Evolutionary conservation across 306 rosid genomes (phyloP).

Genomic region (Dryas drummondii): DNA sequence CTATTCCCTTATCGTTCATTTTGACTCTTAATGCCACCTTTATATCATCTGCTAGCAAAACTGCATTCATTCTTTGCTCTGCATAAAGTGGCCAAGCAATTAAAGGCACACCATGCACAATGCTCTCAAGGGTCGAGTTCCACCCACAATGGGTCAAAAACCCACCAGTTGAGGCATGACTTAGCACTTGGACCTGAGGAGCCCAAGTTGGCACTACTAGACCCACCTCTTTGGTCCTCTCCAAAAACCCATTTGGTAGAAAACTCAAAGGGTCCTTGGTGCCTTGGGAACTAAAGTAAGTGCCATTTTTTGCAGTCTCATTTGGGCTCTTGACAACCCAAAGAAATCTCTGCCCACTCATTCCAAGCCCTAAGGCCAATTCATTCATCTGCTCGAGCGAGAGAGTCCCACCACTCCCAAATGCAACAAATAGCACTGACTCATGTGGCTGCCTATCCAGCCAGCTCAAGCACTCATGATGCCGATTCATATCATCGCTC

Average conservation of each 20-base stretch:
- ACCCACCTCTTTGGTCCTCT: constrained; percentile 18
- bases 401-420: constrained; percentile 22
- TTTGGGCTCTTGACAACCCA: constrained; percentile 19
- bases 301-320: not conserved
- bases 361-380: constrained; percentile 20
- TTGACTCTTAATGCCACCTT: constrained; percentile 20
- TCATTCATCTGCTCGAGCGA: constrained; percentile 12
- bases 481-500: not conserved
- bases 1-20: constrained; percentile 8
- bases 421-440: constrained; percentile 23
- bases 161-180: not conserved
- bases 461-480: constrained; percentile 25
- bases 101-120: constrained; percentile 18
- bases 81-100: constrained; percentile 31
- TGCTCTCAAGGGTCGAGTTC: constrained; percentile 18
- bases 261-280: not conserved
- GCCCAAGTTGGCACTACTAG: constrained; percentile 7
- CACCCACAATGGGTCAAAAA: constrained; percentile 18
- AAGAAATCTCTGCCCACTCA: constrained; percentile 14
- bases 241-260: constrained; percentile 3
- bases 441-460: constrained; percentile 8
- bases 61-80: constrained; percentile 7
- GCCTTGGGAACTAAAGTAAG: not conserved
- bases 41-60: not conserved
- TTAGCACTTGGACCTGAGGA: constrained; percentile 9